A percentile compares a stretch with the other conserved stretches of the same genome.
Conservation (phyloP, 2,329 filamentous ascomycete species). For the Fusarium mexicanum region DNA sequence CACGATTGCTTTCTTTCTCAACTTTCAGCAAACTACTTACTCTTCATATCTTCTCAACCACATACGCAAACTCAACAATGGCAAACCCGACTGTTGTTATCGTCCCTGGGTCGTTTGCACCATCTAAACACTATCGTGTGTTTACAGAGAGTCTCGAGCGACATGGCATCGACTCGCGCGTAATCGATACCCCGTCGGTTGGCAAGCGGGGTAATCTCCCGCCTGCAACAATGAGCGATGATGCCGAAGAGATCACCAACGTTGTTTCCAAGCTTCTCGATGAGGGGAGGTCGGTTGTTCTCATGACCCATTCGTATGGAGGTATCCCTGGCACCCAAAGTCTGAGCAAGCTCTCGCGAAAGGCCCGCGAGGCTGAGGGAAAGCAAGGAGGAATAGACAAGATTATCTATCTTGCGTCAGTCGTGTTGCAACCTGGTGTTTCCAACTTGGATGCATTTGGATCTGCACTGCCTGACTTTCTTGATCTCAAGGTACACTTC, state of each 20-base stretch:
- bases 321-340: constrained; percentile 20
- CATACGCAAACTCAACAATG: not conserved
- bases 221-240: constrained; percentile 21
- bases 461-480: not conserved
- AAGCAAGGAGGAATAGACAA: constrained; percentile 14
- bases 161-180: not conserved
- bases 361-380: not conserved
- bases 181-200: constrained; percentile 14
- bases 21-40: fast-evolving
- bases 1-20: fast-evolving
- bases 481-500: not conserved
- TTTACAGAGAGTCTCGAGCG: constrained; percentile 1
- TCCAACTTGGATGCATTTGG: constrained; percentile 13
- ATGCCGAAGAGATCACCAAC: not conserved
- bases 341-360: constrained; percentile 4
- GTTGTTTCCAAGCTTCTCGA: constrained; percentile 9
- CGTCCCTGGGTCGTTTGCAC: constrained; percentile 17
- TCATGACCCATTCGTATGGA: constrained; percentile 25
- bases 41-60: fast-evolving
- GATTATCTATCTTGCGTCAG: constrained; percentile 13
- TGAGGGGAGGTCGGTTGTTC: not conserved
- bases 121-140: not conserved
- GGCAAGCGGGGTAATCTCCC: not conserved
- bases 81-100: not conserved
- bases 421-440: constrained; percentile 2